Evolutionary conservation across 257 asterid genomes (phyloP).

Genomic region (Voacanga thouarsii): DNA sequence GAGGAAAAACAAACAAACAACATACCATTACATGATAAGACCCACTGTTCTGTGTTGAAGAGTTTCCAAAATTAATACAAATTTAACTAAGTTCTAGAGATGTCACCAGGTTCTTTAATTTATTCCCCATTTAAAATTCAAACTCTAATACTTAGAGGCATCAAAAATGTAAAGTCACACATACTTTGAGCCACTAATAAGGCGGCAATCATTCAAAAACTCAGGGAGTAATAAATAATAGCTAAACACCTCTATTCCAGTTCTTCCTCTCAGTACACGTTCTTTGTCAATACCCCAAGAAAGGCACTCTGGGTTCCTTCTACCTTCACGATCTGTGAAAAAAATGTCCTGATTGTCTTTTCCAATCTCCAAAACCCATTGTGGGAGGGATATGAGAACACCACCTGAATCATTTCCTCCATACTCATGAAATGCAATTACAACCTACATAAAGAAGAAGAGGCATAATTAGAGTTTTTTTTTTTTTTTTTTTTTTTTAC

Average conservation of each 20-base stretch:
- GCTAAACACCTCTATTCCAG: constrained; percentile 60
- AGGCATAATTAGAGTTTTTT: background rate
- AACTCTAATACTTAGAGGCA: background rate
- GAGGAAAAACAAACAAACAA: background rate
- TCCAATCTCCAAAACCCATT: constrained; percentile 78
- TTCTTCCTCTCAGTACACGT: constrained; percentile 70
- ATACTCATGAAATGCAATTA: constrained; percentile 67
- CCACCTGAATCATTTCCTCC: constrained; percentile 66
- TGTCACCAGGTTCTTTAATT: background rate
- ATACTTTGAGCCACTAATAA: background rate
- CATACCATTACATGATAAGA: background rate
- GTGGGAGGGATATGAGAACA: constrained; percentile 60
- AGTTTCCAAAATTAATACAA: background rate
- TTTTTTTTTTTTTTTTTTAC: background rate
- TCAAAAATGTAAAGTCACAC: background rate
- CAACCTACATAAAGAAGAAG: constrained; percentile 44
- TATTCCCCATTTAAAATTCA: background rate
- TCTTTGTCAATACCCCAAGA: constrained; percentile 80
- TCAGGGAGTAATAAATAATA: constrained; percentile 6
- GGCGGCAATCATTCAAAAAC: background rate
- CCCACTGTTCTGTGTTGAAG: background rate
- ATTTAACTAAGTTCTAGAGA: background rate
- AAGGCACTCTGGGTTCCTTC: constrained; percentile 73
- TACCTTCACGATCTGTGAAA: constrained; percentile 77
- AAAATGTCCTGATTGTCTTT: constrained; percentile 69